Conservation (phyloP, 1,284 basidiomycete genomes). For the Rhodotorula mucilaginosa region DNA sequence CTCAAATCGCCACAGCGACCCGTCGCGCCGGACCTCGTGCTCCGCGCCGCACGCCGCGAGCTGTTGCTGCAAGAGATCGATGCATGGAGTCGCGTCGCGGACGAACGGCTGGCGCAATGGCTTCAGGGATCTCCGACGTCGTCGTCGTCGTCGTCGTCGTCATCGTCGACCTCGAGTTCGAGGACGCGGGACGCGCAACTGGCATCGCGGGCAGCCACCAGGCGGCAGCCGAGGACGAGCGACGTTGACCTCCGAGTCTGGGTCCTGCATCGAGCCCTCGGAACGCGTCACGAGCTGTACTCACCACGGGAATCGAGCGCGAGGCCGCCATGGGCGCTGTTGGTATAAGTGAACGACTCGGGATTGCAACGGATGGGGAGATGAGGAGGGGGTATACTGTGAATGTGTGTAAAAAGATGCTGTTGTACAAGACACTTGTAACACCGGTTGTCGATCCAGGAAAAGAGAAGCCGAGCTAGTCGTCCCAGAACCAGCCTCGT, state of each 20-base stretch:
- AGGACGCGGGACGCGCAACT: neutral
- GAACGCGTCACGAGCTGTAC: neutral
- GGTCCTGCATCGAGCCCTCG: neutral
- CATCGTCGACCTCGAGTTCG: too few species aligned
- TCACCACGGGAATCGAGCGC: neutral
- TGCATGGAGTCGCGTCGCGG: neutral
- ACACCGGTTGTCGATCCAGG: neutral
- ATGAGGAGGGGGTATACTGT: neutral
- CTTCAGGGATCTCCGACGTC: neutral
- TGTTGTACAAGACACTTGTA: neutral
- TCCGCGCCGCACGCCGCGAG: neutral
- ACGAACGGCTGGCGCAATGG: neutral
- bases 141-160: neutral
- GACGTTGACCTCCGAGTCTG: neutral
- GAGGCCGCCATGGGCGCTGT: neutral
- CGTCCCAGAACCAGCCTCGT: conserved; percentile 27
- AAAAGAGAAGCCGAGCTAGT: neutral
- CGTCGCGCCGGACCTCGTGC: neutral
- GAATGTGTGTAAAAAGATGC: neutral
- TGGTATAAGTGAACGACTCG: neutral
- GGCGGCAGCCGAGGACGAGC: neutral
- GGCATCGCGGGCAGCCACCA: neutral
- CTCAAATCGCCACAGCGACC: neutral
- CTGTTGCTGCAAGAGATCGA: neutral
- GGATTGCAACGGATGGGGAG: neutral